These are phyloP conservation scores for Eucalyptus decipiens DNA, from an alignment of 345 rosid genomes.

Conservation along the genomic window DNA sequence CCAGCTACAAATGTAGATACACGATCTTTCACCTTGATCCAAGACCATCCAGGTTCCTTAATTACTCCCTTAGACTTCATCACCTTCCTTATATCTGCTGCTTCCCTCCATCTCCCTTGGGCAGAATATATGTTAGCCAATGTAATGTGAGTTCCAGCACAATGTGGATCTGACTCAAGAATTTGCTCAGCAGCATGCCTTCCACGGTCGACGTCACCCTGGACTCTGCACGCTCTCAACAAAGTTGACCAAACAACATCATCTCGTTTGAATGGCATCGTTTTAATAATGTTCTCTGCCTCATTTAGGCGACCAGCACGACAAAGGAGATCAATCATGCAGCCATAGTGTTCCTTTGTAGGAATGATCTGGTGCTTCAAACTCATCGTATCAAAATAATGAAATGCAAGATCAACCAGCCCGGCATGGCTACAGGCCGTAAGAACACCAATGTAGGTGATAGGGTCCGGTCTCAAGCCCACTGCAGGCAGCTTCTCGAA, in stretches of 20 bases:
- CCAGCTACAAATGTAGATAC: slow-evolving; percentile 58
- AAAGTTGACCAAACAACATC: slow-evolving; percentile 86
- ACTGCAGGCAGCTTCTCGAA: slow-evolving; percentile 45
- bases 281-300: slow-evolving; percentile 63
- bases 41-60: slow-evolving; percentile 90
- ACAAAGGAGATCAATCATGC: slow-evolving; percentile 87
- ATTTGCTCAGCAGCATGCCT: slow-evolving; percentile 47
- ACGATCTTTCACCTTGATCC: slow-evolving; percentile 47
- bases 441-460: slow-evolving; percentile 75
- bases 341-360: slow-evolving; percentile 81
- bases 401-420: slow-evolving; percentile 63
- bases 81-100: slow-evolving; percentile 51
- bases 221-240: slow-evolving; percentile 54
- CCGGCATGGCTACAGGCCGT: slow-evolving; percentile 82
- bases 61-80: slow-evolving; percentile 66
- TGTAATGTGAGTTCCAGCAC: slow-evolving; percentile 67
- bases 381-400: slow-evolving; percentile 58
- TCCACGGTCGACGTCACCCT: slow-evolving; percentile 62
- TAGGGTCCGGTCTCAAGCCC: slow-evolving; percentile 63
- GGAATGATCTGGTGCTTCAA: slow-evolving; percentile 30
- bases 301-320: slow-evolving; percentile 61
- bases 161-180: slow-evolving; percentile 58
- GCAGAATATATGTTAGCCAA: slow-evolving; percentile 69
- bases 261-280: slow-evolving; percentile 56
- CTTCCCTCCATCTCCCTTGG: slow-evolving; percentile 72